Evolutionary conservation across 306 rosid genomes (phyloP).

Genomic region (Quercus suber): DNA sequence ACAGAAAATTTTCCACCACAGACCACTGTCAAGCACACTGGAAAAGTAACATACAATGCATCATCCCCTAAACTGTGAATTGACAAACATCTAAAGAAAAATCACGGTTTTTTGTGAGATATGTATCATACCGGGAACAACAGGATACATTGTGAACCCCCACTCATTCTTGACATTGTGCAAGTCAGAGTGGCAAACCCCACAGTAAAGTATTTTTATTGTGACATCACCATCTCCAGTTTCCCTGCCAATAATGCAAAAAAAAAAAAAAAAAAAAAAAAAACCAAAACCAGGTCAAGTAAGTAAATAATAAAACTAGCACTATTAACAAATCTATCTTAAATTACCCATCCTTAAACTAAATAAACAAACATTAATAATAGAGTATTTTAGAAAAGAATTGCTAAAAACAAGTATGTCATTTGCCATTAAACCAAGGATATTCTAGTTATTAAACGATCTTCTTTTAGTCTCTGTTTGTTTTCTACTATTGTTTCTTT

Average conservation of each 20-base stretch:
- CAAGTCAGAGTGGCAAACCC: constrained; percentile 93
- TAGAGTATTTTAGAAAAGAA: no score
- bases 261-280: neutral
- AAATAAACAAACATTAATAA: no score
- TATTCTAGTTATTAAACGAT: neutral
- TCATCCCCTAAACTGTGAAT: neutral
- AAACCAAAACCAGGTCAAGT: no score
- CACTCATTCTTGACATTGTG: constrained; percentile 70
- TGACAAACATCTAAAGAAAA: neutral
- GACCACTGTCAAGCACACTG: neutral
- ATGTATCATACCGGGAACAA: constrained; percentile 70
- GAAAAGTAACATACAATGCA: neutral
- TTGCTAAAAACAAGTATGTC: no score
- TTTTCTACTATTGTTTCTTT: neutral
- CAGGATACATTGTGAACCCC: constrained; percentile 76
- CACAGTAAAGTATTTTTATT: constrained; percentile 67
- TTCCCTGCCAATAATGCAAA: constrained; percentile 46
- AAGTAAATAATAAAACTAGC: neutral
- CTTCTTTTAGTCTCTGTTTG: neutral
- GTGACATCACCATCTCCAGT: constrained; percentile 71
- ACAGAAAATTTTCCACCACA: neutral
- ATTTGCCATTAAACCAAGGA: neutral
- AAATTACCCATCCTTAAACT: neutral
- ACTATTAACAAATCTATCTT: neutral
- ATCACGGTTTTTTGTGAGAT: neutral